A percentile compares a stretch with the other conserved stretches of the same genome.
Evolutionary conservation across 192 early-diverging fungal species (phyloP).

Genomic region (Jimgerdemannia flammicorona): DNA sequence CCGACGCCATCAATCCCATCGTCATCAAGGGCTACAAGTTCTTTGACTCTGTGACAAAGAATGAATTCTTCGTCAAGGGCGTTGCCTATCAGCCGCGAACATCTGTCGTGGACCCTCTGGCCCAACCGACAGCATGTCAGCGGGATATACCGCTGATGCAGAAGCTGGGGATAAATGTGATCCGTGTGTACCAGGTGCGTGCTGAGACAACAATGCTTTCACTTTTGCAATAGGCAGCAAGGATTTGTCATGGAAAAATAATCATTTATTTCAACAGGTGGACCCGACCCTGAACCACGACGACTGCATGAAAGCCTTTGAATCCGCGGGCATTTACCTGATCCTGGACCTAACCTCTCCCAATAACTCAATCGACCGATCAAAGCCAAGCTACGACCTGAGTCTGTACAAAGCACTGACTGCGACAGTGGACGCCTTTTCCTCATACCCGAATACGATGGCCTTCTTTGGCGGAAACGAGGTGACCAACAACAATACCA

Average conservation of each 20-base stretch:
- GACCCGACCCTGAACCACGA: slow-evolving; percentile 62
- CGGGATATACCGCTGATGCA: slow-evolving; percentile 64
- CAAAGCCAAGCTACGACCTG: slow-evolving; percentile 53
- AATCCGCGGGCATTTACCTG: slow-evolving; percentile 66
- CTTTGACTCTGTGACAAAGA: slow-evolving; percentile 66
- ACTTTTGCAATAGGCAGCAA: background rate
- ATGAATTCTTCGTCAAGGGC: slow-evolving; percentile 75
- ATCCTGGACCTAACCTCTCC: slow-evolving; percentile 63
- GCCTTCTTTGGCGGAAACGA: slow-evolving; percentile 78
- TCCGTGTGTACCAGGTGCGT: slow-evolving; percentile 70
- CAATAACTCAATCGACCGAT: slow-evolving; percentile 61
- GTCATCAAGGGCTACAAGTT: slow-evolving; percentile 67
- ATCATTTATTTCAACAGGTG: slow-evolving; percentile 13
- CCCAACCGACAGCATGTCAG: slow-evolving; percentile 51
- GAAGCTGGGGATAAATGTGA: slow-evolving; percentile 61
- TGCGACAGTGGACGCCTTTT: slow-evolving; percentile 62
- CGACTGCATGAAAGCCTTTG: slow-evolving; percentile 66
- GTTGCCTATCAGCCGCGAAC: slow-evolving; percentile 68
- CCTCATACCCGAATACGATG: slow-evolving; percentile 58
- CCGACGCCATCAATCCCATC: slow-evolving; percentile 52
- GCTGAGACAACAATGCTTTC: background rate
- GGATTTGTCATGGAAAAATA: background rate
- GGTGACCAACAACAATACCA: slow-evolving; percentile 59
- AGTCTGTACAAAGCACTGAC: slow-evolving; percentile 52
- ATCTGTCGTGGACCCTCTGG: slow-evolving; percentile 53